Base-by-base conservation (phyloP, 306 rosid genomes). In the Oxytropis ochrocephala region DNA sequence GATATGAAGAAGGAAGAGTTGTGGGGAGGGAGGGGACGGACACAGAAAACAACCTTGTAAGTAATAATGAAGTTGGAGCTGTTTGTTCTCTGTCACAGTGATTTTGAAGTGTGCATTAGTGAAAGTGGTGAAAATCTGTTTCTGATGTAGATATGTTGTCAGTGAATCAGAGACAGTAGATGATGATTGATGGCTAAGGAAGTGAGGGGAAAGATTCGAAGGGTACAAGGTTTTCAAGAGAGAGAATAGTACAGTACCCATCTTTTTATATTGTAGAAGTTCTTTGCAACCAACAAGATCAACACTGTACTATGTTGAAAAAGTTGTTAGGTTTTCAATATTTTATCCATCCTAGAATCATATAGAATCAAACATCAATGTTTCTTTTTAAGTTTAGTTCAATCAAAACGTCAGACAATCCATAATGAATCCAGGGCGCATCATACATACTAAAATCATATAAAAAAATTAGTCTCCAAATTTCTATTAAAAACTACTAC, bases 101-200 rank as follows among this genome's bases (percentile, higher is more conserved):
- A 46, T 56, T 47, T 74, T 58, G 53, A 69, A 61, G 10, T 24
- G 38, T 54, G 11, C 30, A 41, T 46, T 46, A 44, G 61, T n/a
- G n/a, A n/a, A n/a, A n/a, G n/a, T n/a, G 11, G 47, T 38, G 46
- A 57, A n/a, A 30, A 32, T 58, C 27, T 49, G 39, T 52, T 11
- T 16, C 57, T 44, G 64, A 48, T 27, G 78, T 4, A 59, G 80
- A 65, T 50, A 48, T 35, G 80, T 4, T 52, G 80, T 60, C 76
- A 63, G 62, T 60, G 48, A 16, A 10, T 56, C 74, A 73, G 74
- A 48, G 46, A 66, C 43, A 65, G 57, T 24, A 24, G 36, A 51
- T 51, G 59, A 60, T 50, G 75, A 53, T 4, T 50, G 79, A 17
- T 62, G 68, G 70, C 67, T 64, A 54, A 47, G 50, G 74, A 67